A percentile compares a stretch with the other conserved stretches of the same genome.
Conservation (phyloP, 257 asterid genomes). For the Sherardia arvensis region DNA sequence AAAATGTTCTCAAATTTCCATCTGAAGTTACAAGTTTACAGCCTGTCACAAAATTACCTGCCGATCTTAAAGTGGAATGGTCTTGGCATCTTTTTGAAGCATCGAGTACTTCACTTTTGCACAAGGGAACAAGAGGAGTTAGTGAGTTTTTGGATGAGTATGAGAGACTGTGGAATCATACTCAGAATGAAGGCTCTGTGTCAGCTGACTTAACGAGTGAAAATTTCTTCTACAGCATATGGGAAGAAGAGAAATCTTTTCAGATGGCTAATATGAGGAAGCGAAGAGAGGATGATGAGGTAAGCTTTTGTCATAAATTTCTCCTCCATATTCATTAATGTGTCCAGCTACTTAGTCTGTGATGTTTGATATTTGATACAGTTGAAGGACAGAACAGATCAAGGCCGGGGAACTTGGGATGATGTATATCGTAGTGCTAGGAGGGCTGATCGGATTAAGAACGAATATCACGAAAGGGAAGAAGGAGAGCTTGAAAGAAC, state of each 20-base stretch:
- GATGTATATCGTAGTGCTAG: constrained; percentile 71
- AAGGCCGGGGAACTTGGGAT: constrained; percentile 85
- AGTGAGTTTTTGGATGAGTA: constrained; percentile 26
- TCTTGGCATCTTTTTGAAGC: constrained; percentile 54
- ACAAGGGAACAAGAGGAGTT: constrained; percentile 17
- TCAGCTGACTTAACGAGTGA: constrained; percentile 26
- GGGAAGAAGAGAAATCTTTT: constrained; percentile 70
- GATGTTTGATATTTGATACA: constrained; percentile 26
- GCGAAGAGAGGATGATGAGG: constrained; percentile 91
- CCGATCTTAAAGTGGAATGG: constrained; percentile 62
- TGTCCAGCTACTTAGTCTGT: constrained; percentile 7
- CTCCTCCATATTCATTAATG: neutral
- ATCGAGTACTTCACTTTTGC: constrained; percentile 18
- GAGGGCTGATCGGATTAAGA: constrained; percentile 58
- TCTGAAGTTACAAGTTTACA: constrained; percentile 59
- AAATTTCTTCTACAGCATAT: constrained; percentile 47
- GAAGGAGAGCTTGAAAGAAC: constrained; percentile 97
- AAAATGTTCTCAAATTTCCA: constrained; percentile 58
- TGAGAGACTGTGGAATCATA: constrained; percentile 50
- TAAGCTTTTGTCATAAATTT: constrained; percentile 7
- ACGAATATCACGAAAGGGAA: constrained; percentile 80
- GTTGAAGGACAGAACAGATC: constrained; percentile 94
- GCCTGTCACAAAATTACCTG: constrained; percentile 41
- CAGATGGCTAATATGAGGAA: constrained; percentile 48
- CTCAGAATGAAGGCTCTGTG: constrained; percentile 29